Evolutionary conservation across 2,329 filamentous ascomycete genomes (phyloP).

Genomic region (Fusarium anthophilum): DNA sequence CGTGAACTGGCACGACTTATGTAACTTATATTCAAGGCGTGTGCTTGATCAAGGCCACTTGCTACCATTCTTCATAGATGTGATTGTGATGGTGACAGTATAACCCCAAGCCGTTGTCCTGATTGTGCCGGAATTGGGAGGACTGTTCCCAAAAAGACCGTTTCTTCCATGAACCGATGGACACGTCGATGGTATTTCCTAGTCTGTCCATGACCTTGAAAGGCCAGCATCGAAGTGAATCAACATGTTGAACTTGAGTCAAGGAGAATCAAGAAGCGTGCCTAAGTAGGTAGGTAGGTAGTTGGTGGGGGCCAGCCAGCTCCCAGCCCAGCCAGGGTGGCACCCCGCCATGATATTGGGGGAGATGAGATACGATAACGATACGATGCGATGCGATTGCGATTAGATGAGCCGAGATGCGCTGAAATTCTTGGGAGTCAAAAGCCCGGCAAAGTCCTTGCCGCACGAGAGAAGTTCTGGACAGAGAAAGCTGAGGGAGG

Average conservation of each 20-base stretch:
- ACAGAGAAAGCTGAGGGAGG: background rate
- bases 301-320: constrained; percentile 16
- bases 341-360: constrained; percentile 27
- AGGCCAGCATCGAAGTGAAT: constrained; percentile 1
- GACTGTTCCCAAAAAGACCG: background rate
- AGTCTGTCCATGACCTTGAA: background rate
- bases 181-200: background rate
- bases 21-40: constrained; percentile 2
- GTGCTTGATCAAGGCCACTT: constrained; percentile 9
- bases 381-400: constrained; percentile 37
- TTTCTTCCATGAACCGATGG: background rate
- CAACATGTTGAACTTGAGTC: background rate
- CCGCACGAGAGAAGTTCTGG: background rate
- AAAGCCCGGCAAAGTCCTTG: background rate
- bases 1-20: constrained; percentile 11
- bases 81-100: background rate
- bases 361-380: constrained; percentile 39
- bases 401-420: constrained; percentile 27
- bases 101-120: background rate
- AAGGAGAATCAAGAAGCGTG: constrained; percentile 14
- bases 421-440: background rate
- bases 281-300: background rate
- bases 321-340: constrained; percentile 9
- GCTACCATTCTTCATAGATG: background rate
- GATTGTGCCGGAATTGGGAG: background rate